Conservation (phyloP, 768 basidiomycete genomes). For the Sporobolomyces roseus region DNA sequence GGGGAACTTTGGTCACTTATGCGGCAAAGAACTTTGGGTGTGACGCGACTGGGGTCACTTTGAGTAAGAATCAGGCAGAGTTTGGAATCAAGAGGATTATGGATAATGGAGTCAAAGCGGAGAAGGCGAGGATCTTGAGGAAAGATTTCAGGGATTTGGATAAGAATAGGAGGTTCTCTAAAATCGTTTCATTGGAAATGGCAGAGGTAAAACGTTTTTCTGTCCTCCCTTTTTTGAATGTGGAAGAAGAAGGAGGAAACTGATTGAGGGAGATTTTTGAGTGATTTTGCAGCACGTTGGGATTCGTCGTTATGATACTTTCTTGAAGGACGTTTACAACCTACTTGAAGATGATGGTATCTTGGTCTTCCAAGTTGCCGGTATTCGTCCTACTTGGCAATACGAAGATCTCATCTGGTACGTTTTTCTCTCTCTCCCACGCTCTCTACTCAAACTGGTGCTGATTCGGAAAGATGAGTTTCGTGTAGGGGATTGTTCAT, state of each 20-base stretch:
- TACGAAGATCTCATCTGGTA: conserved; percentile 94
- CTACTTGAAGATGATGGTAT: conserved; percentile 89
- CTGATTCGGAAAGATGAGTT: background rate
- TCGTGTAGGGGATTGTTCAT: conserved; percentile 78
- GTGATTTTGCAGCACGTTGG: conserved; percentile 70
- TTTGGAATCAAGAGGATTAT: conserved; percentile 87
- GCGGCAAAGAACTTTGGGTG: conserved; percentile 97
- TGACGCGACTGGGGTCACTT: conserved; percentile 91
- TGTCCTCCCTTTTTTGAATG: background rate
- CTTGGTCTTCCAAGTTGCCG: conserved; percentile 96
- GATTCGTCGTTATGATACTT: conserved; percentile 80
- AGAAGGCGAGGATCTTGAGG: conserved; percentile 84
- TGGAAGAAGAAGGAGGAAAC: too few relatives aligned
- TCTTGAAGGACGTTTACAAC: conserved; percentile 87
- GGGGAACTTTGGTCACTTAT: conserved; percentile 92
- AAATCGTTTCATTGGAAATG: conserved; percentile 97
- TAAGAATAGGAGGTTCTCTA: conserved; percentile 68
- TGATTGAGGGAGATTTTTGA: background rate
- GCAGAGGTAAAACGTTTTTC: conserved; percentile 65
- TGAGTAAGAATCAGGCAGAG: conserved; percentile 81
- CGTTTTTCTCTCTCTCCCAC: conserved; percentile 19
- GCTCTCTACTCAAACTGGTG: background rate
- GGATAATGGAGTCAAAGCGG: conserved; percentile 66
- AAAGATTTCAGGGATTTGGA: conserved; percentile 90
- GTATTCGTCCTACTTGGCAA: conserved; percentile 92